These are phyloP conservation scores for Camellia sinensis DNA, from an alignment of 148 eudicot genomes.

Conservation along the genomic window DNA sequence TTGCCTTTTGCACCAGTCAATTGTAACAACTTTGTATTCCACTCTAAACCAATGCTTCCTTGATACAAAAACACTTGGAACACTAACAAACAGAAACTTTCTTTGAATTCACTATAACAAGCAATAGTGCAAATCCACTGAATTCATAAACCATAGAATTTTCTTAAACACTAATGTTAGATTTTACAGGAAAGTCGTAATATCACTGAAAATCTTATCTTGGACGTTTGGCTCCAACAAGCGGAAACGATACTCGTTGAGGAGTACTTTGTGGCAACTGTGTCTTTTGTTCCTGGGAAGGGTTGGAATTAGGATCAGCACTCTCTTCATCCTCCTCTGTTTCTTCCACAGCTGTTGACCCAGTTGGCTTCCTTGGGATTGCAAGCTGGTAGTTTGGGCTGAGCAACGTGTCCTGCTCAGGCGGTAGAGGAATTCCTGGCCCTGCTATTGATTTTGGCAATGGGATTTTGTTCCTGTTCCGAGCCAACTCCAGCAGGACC, in stretches of 20 bases:
- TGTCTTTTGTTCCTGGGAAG: constrained; percentile 53
- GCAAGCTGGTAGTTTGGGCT: constrained; percentile 75
- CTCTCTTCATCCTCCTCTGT: constrained; percentile 57
- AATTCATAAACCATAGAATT: neutral
- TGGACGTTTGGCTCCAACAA: constrained; percentile 65
- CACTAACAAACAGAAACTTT: neutral
- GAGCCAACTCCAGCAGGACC: constrained; percentile 81
- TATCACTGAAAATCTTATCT: constrained; percentile 14
- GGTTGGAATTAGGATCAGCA: constrained; percentile 42
- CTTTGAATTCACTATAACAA: neutral
- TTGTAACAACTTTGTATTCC: no score
- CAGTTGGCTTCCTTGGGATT: constrained; percentile 46
- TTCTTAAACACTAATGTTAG: neutral
- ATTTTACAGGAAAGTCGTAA: no score
- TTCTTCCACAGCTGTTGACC: constrained; percentile 52
- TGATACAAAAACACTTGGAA: no score
- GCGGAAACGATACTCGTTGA: constrained; percentile 75
- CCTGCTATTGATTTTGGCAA: constrained; percentile 57
- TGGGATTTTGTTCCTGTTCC: constrained; percentile 76
- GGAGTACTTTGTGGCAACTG: constrained; percentile 46
- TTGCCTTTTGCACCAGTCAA: neutral
- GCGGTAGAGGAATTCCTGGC: constrained; percentile 75
- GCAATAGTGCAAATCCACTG: neutral
- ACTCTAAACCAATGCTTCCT: no score
- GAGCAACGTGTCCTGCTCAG: constrained; percentile 77